Evolutionary conservation across 208 protist genomes (phyloP), one percentile per base, ranked within the genome.

Genomic region (Trichomonas vaginalis): DNA sequence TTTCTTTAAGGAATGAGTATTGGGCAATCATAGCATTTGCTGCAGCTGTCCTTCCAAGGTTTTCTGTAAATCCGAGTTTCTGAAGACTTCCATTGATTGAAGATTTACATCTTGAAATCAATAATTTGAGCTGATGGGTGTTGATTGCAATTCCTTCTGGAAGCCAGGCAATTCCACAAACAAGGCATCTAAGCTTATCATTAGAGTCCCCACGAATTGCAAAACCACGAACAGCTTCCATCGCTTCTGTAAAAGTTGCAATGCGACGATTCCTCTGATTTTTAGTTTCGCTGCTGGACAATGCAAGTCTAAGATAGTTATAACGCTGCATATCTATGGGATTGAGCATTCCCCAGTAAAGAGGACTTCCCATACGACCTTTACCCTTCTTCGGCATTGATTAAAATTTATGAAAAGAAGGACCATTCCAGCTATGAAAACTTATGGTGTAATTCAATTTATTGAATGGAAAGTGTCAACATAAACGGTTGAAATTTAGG

Each of bases 131-230:
- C 37, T 92, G 86, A 32, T 51, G 86, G 2, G 86, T 92, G 56
- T 92, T 92, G 23, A 92, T 92, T 92, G 86, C 86, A 49, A 92
- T 92, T 35, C 86, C 86, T 17, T 92, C 45, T 56, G 86, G 86
- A 37, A 92, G 40, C 86, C 86, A 92, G 37, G 14, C 42, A 51
- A 92, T 92, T 40, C 86, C 86, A 39, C 86, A 92, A 39, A 92
- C 86, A 2, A 92, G 27, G n/a, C 86, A 92, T 23, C 86, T 27
- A n/a, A 48, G 42, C 45, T 45, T 48, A 39, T 92, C 86, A 51
- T 92, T 45, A 14, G 12, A 35, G 12, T 92, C 45, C 35, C 35
- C 86, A 6, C 86, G 4, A 45, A 92, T 51, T 48, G 45, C 40
- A 51, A 92, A 92, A 6, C 45, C 45, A 35, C 35, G 23, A 39